These are phyloP conservation scores for Phytopythium boreale DNA, from an alignment of 352 stramenopile species.

Conservation along the genomic window DNA sequence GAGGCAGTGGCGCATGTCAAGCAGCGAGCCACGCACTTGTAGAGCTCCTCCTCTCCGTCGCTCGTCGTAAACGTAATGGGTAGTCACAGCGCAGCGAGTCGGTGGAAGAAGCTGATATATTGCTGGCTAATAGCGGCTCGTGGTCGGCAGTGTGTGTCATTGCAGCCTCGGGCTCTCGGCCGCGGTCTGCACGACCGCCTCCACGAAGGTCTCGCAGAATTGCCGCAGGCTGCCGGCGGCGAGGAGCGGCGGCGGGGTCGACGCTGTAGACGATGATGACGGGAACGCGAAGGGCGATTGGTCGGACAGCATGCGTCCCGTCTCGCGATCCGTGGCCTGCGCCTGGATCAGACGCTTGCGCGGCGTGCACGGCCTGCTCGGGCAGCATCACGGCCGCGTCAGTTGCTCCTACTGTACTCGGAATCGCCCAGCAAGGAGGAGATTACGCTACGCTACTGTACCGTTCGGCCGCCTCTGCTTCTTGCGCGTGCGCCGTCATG, in stretches of 20 bases:
- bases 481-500: not conserved
- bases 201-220: conserved; percentile 50
- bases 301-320: conserved; percentile 13
- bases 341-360: conserved; percentile 60
- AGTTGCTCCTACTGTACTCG: not conserved
- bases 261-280: not conserved
- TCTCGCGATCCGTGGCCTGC: conserved; percentile 51
- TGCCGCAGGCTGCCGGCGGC: conserved; percentile 24
- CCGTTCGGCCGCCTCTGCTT: not conserved
- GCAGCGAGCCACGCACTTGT: too few relatives aligned
- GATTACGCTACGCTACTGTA: too few relatives aligned
- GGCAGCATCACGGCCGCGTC: not conserved
- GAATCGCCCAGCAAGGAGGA: too few relatives aligned
- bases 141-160: not conserved
- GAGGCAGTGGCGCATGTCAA: too few relatives aligned
- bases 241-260: not conserved
- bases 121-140: too few relatives aligned
- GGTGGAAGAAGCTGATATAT: not conserved
- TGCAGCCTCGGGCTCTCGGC: conserved; percentile 9
- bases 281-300: conserved; percentile 2
- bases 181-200: conserved; percentile 32
- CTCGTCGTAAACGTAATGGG: too few relatives aligned
- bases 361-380: conserved; percentile 51
- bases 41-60: too few relatives aligned
- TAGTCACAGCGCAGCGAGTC: too few relatives aligned